Evolutionary conservation across 192 early-diverging fungal species (phyloP).

Genomic region (Coemansia sp.): DNA sequence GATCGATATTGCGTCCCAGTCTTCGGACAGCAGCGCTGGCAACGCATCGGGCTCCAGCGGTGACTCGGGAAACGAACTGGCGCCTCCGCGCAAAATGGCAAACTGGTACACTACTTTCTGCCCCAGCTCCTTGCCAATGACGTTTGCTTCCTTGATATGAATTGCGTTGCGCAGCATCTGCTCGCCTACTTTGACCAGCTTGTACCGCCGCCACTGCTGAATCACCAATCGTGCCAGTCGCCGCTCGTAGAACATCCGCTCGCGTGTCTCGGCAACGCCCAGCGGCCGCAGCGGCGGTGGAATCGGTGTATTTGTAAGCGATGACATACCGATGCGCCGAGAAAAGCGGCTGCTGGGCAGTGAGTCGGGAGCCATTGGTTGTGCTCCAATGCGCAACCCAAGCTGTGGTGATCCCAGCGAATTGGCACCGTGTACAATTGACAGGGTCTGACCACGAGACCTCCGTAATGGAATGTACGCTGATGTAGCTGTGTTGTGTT

Average conservation of each 20-base stretch:
- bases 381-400: background rate
- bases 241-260: conserved; percentile 16
- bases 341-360: background rate
- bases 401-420: background rate
- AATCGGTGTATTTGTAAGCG: background rate
- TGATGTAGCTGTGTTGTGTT: background rate
- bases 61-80: conserved; percentile 31
- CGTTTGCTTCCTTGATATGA: conserved; percentile 86
- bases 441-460: conserved; percentile 30
- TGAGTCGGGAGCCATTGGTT: background rate
- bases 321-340: background rate
- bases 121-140: conserved; percentile 80
- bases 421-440: conserved; percentile 3
- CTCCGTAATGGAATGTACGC: conserved; percentile 10
- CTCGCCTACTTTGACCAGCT: conserved; percentile 64
- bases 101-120: conserved; percentile 84
- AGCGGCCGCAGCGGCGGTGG: background rate
- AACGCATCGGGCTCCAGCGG: conserved; percentile 51
- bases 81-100: conserved; percentile 64
- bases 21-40: conserved; percentile 35
- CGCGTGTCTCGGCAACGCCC: background rate
- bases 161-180: conserved; percentile 67
- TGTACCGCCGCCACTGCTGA: conserved; percentile 48
- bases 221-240: conserved; percentile 27
- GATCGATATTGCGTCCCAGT: conserved; percentile 36